These are phyloP conservation scores for Jackrogersella minutella DNA, from an alignment of 495 filamentous ascomycete species.

Conservation along the genomic window DNA sequence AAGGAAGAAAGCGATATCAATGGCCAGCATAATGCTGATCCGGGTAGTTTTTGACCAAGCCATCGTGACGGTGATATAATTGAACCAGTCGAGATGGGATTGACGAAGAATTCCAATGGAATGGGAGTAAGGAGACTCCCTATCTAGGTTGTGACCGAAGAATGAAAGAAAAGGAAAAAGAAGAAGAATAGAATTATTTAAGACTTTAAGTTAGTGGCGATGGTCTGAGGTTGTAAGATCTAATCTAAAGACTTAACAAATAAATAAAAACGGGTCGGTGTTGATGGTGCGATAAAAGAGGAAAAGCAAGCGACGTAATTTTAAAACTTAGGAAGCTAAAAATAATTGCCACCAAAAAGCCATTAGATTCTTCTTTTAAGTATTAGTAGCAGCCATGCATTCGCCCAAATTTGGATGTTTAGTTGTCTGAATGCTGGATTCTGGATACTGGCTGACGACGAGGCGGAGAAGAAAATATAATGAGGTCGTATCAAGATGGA, in stretches of 20 bases:
- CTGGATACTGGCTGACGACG: not conserved
- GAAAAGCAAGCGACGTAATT: constrained; percentile 13
- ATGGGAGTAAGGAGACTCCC: not conserved
- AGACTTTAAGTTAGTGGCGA: constrained; percentile 34
- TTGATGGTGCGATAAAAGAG: constrained; percentile 8
- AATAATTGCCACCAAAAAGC: not conserved
- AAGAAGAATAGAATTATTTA: too few species aligned
- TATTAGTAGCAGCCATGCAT: constrained; percentile 20
- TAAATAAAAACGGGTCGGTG: not conserved
- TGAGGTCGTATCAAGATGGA: not conserved
- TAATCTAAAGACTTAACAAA: too few species aligned
- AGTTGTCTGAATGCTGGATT: not conserved
- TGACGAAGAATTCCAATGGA: not conserved
- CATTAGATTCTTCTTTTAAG: constrained; percentile 6
- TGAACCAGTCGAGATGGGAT: constrained; percentile 1
- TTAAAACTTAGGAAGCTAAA: not conserved
- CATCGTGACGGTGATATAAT: constrained; percentile 60
- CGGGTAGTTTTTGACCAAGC: constrained; percentile 90
- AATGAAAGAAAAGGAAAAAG: not conserved
- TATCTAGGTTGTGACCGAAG: not conserved
- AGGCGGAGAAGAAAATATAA: not conserved
- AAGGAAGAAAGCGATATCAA: constrained; percentile 89
- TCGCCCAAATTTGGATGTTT: not conserved
- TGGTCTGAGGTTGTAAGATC: not conserved
- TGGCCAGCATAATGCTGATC: constrained; percentile 90